A percentile compares a stretch with the other conserved stretches of the same genome.
Conservation (phyloP, 495 filamentous ascomycete species). For the Apodospora peruviana region DNA sequence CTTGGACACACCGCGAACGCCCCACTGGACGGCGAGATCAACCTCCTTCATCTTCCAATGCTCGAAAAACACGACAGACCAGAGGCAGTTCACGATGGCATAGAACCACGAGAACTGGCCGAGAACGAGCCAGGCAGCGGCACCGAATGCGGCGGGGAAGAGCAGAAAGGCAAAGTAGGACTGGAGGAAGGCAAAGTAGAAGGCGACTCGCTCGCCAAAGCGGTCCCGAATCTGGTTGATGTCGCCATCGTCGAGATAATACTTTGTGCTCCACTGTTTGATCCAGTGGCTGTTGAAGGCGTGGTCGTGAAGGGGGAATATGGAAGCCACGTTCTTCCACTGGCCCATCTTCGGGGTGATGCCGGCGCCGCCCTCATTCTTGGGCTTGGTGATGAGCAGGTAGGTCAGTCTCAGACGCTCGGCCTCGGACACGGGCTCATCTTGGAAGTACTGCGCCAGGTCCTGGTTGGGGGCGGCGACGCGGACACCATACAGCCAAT, state of each 20-base stretch:
- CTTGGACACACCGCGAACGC: slow-evolving; percentile 77
- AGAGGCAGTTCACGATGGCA: slow-evolving; percentile 72
- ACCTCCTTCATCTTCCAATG: slow-evolving; percentile 95
- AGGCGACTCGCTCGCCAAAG: slow-evolving; percentile 91
- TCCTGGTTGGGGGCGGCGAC: slow-evolving; percentile 72
- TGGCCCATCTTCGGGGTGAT: slow-evolving; percentile 76
- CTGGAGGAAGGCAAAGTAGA: slow-evolving; percentile 95
- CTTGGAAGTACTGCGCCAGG: slow-evolving; percentile 53
- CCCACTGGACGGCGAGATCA: slow-evolving; percentile 88
- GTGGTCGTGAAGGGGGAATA: slow-evolving; percentile 88
- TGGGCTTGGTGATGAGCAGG: slow-evolving; percentile 77
- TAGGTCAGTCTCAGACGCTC: slow-evolving; percentile 83
- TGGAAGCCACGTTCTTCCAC: slow-evolving; percentile 77
- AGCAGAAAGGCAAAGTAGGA: slow-evolving; percentile 83
- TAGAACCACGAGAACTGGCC: slow-evolving; percentile 83
- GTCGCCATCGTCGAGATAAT: slow-evolving; percentile 69
- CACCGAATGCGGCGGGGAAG: slow-evolving; percentile 80
- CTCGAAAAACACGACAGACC: slow-evolving; percentile 89
- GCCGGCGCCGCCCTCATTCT: slow-evolving; percentile 79
- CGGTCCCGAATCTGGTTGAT: slow-evolving; percentile 78
- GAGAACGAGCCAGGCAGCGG: slow-evolving; percentile 73
- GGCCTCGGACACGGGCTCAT: slow-evolving; percentile 74
- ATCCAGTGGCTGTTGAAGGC: slow-evolving; percentile 88
- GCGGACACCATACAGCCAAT: slow-evolving; percentile 92
- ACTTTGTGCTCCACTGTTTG: slow-evolving; percentile 78